A percentile compares a stretch with the other conserved stretches of the same genome.
phyloP scores from a whole-genome alignment of 306 rosid species.

The Rubus idaeus region DNA sequence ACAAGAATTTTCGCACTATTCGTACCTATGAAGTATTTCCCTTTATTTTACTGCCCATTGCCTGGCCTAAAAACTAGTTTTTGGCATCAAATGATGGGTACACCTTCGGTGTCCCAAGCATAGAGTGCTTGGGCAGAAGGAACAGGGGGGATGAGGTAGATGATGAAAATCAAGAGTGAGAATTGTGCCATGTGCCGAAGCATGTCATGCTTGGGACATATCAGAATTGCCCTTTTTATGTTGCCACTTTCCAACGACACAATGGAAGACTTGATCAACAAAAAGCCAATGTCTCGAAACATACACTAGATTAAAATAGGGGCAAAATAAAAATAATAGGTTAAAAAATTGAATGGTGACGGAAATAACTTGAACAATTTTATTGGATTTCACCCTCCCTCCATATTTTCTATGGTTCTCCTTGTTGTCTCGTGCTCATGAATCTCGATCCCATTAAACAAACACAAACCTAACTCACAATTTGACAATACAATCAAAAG shows the following conservation, averaged over 20 bases:
- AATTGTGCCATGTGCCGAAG: too few relatives aligned
- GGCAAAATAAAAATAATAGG: background rate
- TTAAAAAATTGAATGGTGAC: background rate
- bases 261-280: background rate
- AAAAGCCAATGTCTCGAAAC: background rate
- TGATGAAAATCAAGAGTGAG: too few relatives aligned
- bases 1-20: too few relatives aligned
- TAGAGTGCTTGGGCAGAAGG: too few relatives aligned
- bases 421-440: conserved; percentile 24
- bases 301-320: background rate
- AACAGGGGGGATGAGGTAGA: too few relatives aligned
- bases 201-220: too few relatives aligned
- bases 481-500: conserved; percentile 21
- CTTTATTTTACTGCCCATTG: too few relatives aligned
- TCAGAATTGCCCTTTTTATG: too few relatives aligned
- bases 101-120: too few relatives aligned
- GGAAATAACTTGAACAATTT: conserved; percentile 2
- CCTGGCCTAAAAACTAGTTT: too few relatives aligned
- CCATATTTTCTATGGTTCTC: background rate
- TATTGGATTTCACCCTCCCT: conserved; percentile 20
- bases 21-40: too few relatives aligned
- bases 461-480: conserved; percentile 13
- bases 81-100: too few relatives aligned
- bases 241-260: background rate
- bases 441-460: conserved; percentile 29